Evolutionary conservation across 2,329 filamentous ascomycete genomes (phyloP).

Genomic region (Zarea fungicola): DNA sequence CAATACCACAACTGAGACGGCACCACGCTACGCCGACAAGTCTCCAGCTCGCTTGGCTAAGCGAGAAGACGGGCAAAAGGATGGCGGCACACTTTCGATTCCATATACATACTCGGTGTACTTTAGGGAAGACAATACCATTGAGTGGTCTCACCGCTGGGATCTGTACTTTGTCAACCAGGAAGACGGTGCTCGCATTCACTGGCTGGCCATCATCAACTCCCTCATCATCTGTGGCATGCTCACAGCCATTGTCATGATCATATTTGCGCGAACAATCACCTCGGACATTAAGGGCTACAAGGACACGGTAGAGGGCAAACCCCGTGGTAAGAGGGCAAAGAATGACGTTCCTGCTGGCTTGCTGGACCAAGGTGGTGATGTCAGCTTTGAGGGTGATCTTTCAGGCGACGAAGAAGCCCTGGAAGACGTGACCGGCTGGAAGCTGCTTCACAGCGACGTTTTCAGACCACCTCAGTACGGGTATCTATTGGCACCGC

Average conservation of each 20-base stretch:
- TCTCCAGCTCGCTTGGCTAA: slow-evolving; percentile 55
- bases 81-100: slow-evolving; percentile 62
- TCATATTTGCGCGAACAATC: slow-evolving; percentile 75
- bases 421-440: slow-evolving; percentile 76
- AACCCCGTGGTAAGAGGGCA: slow-evolving; percentile 55
- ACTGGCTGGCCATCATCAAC: slow-evolving; percentile 86
- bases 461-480: slow-evolving; percentile 71
- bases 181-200: slow-evolving; percentile 72
- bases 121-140: slow-evolving; percentile 72
- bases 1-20: slow-evolving; percentile 49
- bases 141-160: slow-evolving; percentile 84
- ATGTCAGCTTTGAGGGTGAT: slow-evolving; percentile 52
- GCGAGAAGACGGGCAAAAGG: slow-evolving; percentile 50
- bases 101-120: slow-evolving; percentile 89
- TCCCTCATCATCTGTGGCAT: slow-evolving; percentile 78
- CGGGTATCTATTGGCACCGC: slow-evolving; percentile 69
- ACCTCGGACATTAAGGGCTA: slow-evolving; percentile 72
- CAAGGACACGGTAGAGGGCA: slow-evolving; percentile 60
- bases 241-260: slow-evolving; percentile 71
- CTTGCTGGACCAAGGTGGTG: slow-evolving; percentile 55
- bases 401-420: slow-evolving; percentile 50
- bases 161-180: slow-evolving; percentile 87
- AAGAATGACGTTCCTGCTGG: slow-evolving; percentile 52
- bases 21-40: slow-evolving; percentile 44
- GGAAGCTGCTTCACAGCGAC: slow-evolving; percentile 85